These are phyloP conservation scores for Dichomitus squalens DNA, from an alignment of 1,284 basidiomycete species.

Conservation along the genomic window DNA sequence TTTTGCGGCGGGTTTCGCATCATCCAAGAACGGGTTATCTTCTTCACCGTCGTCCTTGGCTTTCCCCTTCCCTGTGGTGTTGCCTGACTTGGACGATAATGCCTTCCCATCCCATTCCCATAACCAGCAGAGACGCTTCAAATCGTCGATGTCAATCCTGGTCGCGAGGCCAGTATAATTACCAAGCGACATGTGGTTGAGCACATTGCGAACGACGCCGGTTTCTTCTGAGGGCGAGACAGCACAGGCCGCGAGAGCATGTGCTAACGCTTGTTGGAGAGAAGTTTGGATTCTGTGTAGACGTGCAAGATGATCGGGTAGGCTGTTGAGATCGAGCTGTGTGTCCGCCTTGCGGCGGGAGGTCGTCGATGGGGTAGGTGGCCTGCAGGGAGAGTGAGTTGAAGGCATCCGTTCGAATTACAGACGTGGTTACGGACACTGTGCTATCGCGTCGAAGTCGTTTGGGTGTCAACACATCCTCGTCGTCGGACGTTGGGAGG, in stretches of 20 bases:
- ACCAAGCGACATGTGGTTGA: conserved; percentile 70
- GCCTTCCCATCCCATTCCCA: conserved; percentile 79
- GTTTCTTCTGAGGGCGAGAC: conserved; percentile 76
- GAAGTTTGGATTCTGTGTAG: conserved; percentile 64
- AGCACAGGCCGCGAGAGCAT: conserved; percentile 78
- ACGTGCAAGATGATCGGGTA: conserved; percentile 63
- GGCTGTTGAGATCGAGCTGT: conserved; percentile 32
- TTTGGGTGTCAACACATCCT: conserved; percentile 64
- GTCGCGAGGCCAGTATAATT: conserved; percentile 69
- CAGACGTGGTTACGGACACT: conserved; percentile 29
- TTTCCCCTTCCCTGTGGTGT: conserved; percentile 19
- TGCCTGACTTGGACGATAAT: conserved; percentile 29
- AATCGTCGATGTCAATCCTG: conserved; percentile 64
- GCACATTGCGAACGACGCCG: conserved; percentile 73
- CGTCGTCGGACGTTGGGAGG: conserved; percentile 51
- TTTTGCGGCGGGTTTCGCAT: conserved; percentile 30
- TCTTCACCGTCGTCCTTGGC: conserved; percentile 58
- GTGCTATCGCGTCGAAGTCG: conserved; percentile 53
- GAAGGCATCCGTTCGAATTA: not conserved
- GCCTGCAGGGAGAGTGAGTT: conserved; percentile 38
- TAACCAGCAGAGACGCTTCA: conserved; percentile 79
- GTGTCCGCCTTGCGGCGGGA: conserved; percentile 30
- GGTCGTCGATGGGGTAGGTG: conserved; percentile 54
- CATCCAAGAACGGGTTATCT: conserved; percentile 73
- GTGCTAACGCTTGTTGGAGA: conserved; percentile 77